Base-by-base conservation (phyloP, 1,284 basidiomycete genomes). In the Tremellales sp. region DNA sequence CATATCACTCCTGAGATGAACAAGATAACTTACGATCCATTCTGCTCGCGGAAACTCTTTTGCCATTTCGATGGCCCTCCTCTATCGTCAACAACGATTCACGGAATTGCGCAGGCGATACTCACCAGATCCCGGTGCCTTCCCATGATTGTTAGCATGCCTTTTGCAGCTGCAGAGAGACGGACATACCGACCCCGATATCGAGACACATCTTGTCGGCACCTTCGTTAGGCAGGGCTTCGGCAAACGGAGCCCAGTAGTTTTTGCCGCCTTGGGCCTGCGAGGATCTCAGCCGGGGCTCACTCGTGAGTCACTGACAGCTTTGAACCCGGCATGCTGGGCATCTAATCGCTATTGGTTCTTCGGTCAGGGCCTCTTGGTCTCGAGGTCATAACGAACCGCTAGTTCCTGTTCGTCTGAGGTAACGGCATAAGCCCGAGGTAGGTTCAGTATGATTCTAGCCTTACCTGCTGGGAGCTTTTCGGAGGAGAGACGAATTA, bases 321-420 rank as follows among this genome's bases (percentile, higher is more conserved):
- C 46, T n/a, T 51, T 55, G 35, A 51, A 37, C 6, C 26, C 53
- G n/a, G 32, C 19, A 37, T 55, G 53, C 28, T 55, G 53, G 10
- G 38, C 41, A 18, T 55, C 46, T 8, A 51, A 19, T 3, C 53
- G 46, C 53, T 55, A 33, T 12, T 21, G 9, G 10, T 12, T 13
- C 13, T 8, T 36, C 34, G 22, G 34, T 16, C 9, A 9, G 16
- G 16, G 10, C 8, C 16, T 7, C 13, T n/a, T n/a, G n/a, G n/a
- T n/a, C n/a, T n/a, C n/a, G n/a, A n/a, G n/a, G n/a, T n/a, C n/a
- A n/a, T n/a, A n/a, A n/a, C n/a, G n/a, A n/a, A n/a, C n/a, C 16
- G 19, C 16, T 6, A n/a, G n/a, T n/a, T n/a, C n/a, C n/a, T n/a
- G n/a, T n/a, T n/a, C n/a, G n/a, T n/a, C n/a, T n/a, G n/a, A n/a